Percentiles rank a stretch among this genome's conserved stretches.
Evolutionary conservation across 1,284 basidiomycete species (phyloP).

Genomic region (Fistulina hepatica): DNA sequence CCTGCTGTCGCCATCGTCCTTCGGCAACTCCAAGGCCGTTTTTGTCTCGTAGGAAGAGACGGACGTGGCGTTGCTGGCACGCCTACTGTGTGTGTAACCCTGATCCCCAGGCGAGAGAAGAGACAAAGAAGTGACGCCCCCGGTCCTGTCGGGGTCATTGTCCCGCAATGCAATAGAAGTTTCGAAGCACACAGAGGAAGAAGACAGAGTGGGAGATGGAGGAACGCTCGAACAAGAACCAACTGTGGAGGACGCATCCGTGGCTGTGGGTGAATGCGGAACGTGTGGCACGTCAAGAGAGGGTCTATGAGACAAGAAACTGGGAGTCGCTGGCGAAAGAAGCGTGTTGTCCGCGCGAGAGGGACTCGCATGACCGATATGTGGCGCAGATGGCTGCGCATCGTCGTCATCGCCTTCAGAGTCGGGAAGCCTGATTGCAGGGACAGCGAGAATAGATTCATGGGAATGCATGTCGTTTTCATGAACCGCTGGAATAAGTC

Average conservation of each 20-base stretch:
- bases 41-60: too few species aligned
- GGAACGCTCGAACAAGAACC: constrained; percentile 37
- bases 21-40: constrained; percentile 20
- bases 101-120: constrained; percentile 37
- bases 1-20: constrained; percentile 23
- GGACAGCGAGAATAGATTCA: too few species aligned
- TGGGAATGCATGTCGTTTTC: too few species aligned
- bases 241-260: constrained; percentile 30
- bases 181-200: constrained; percentile 46
- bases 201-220: constrained; percentile 64
- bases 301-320: too few species aligned
- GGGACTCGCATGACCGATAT: too few species aligned
- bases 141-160: constrained; percentile 55
- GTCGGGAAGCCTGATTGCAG: too few species aligned
- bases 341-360: too few species aligned
- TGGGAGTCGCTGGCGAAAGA: too few species aligned
- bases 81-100: constrained; percentile 33
- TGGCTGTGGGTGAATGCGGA: constrained; percentile 26
- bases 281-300: too few species aligned
- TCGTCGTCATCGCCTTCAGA: too few species aligned
- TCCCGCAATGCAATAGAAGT: constrained; percentile 54
- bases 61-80: constrained; percentile 31
- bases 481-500: too few species aligned
- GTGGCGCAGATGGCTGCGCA: too few species aligned
- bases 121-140: constrained; percentile 43